Evolutionary conservation across 495 filamentous ascomycete genomes (phyloP).

Genomic region (Jackrogersella multiformis): DNA sequence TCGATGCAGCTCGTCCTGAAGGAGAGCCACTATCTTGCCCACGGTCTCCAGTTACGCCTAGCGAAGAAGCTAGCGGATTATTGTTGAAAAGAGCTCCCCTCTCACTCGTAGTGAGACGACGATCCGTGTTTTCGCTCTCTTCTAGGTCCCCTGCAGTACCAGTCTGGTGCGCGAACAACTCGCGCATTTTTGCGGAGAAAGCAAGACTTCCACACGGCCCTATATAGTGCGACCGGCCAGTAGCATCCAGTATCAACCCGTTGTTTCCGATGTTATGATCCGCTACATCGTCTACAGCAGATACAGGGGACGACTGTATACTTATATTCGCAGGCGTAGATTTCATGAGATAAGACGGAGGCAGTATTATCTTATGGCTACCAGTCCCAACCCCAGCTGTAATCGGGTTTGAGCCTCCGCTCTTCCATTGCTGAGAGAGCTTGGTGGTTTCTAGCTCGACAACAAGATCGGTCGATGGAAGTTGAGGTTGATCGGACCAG

Average conservation of each 20-base stretch:
- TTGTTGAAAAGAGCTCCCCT: not conserved
- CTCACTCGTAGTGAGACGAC: not conserved
- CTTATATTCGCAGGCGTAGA: not conserved
- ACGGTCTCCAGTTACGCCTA: constrained; percentile 31
- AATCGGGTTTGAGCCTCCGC: constrained; percentile 13
- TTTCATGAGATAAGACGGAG: constrained; percentile 35
- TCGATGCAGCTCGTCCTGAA: not conserved
- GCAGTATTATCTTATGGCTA: constrained; percentile 24
- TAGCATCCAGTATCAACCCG: constrained; percentile 48
- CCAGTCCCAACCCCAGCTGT: constrained; percentile 24
- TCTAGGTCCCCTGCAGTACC: constrained; percentile 15
- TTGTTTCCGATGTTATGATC: constrained; percentile 9
- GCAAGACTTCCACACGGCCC: constrained; percentile 51
- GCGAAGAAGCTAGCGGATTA: constrained; percentile 29
- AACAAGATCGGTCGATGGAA: not conserved
- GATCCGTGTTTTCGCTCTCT: not conserved
- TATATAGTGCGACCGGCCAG: constrained; percentile 51
- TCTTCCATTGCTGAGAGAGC: not conserved
- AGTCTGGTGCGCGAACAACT: constrained; percentile 37
- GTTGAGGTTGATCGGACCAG: constrained; percentile 2
- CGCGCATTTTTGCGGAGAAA: constrained; percentile 46
- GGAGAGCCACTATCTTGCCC: constrained; percentile 5
- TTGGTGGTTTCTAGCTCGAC: constrained; percentile 2
- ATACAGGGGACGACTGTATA: constrained; percentile 7
- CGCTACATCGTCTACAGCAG: not conserved